Base-by-base conservation (phyloP, 2,329 filamentous ascomycete genomes). In the Dothideomycetes sp. region DNA sequence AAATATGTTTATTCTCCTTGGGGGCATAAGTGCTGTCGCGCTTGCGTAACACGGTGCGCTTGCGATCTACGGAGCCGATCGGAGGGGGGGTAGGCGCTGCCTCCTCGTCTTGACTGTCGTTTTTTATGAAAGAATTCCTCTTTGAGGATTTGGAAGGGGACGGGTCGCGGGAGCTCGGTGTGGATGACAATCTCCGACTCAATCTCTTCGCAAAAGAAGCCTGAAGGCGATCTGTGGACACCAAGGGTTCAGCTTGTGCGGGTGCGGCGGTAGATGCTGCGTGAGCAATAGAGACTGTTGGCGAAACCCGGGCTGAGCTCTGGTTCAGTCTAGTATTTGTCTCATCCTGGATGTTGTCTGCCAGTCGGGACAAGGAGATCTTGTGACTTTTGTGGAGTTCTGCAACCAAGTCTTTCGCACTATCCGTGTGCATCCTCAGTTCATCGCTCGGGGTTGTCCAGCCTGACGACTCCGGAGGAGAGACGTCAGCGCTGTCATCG, bases 361-460 rank as follows among this genome's bases (percentile, higher is more conserved):
- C 31, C 17, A 34, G 15, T 16, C 31, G 19, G 27, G 42, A 45
- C 8, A 47, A 32, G 7, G 40, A 48, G 29, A 51, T 48, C 32
- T 51, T 51, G 3, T 58, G 51, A 39, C 46, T 55, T 43, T 51
- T 57, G 33, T 56, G 54, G 42, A 58, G 37, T 40, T 56, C 46
- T 10, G 47, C 53, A 27, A 50, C 50, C 18, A 57, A 45, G 9
- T 54, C 52, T 41, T 52, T 46, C 48, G 52, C 47, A 4, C 45
- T 44, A 11, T 45, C 44, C 29, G 53, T 52, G 15, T 50, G 40
- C 22, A 27, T 27, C 22, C 22, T 27, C 22, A 12, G 7, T 2
- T 38, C 49, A 41, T 61, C 57, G 19, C 60, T 61, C 9, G 65
- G 65, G 36, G 63, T 68, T 8, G 61, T 65, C 41, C 59, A 62